Conservation (phyloP, 2,329 filamentous ascomycete species). For the Pleomassaria siparia region DNA sequence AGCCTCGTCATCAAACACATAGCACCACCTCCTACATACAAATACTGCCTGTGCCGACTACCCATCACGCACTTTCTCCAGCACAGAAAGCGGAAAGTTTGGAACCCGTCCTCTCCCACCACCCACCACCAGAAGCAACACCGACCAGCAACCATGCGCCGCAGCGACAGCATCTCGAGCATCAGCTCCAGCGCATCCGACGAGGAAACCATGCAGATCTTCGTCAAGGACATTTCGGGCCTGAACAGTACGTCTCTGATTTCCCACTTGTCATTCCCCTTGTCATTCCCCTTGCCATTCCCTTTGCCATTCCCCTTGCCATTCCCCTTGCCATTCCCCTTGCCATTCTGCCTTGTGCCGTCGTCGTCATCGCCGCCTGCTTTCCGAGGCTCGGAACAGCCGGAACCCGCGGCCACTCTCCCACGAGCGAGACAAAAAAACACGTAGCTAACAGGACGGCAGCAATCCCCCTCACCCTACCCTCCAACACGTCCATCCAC, state of each 20-base stretch:
- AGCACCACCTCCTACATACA: background rate
- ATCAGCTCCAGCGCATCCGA: conserved; percentile 45
- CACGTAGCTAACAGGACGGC: conserved; percentile 5
- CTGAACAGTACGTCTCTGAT: conserved; percentile 54
- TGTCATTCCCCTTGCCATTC: no score
- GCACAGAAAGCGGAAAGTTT: no score
- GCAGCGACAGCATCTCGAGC: conserved; percentile 45
- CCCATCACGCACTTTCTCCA: no score
- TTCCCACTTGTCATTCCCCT: no score
- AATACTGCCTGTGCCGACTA: no score
- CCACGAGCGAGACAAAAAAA: conserved; percentile 15
- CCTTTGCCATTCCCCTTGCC: no score
- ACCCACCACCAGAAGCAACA: conserved; percentile 1
- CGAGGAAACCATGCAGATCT: conserved; percentile 61
- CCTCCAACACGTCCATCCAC: conserved; percentile 55
- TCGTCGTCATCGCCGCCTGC: no score
- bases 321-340: no score
- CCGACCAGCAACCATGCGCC: conserved; percentile 31
- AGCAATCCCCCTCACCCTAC: conserved; percentile 61
- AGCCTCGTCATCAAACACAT: background rate
- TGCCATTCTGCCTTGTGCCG: no score
- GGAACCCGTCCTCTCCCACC: no score
- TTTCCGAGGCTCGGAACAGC: no score
- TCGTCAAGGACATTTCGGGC: conserved; percentile 61
- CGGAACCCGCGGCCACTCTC: conserved; percentile 20